Percentiles rank a stretch among this genome's conserved stretches.
These are phyloP conservation scores for Rutidosis leptorrhynchoides DNA, from an alignment of 129 eudicot species.

Conservation along the genomic window DNA sequence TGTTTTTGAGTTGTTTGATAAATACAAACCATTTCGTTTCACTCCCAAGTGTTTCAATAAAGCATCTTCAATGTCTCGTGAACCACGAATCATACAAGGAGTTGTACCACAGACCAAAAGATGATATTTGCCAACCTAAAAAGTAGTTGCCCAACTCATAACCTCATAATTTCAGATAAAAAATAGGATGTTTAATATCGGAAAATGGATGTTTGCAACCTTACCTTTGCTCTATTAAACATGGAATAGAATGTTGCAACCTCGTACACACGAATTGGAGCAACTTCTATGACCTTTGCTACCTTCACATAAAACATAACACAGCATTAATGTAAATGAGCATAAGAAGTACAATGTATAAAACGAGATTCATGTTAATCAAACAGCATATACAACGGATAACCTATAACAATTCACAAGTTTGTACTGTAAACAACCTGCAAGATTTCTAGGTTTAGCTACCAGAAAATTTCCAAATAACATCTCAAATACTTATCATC, in stretches of 20 bases:
- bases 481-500: no score
- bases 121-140: conserved; percentile 97
- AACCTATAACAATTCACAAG: neutral
- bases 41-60: conserved; percentile 92
- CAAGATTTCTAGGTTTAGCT: neutral
- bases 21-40: conserved; percentile 75
- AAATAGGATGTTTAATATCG: no score
- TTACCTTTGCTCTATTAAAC: conserved; percentile 93
- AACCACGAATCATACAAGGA: conserved; percentile 99
- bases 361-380: neutral
- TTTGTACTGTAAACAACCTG: neutral
- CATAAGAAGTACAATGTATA: conserved; percentile 5
- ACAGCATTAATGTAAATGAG: conserved; percentile 16
- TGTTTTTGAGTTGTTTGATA: neutral
- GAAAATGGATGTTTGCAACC: neutral
- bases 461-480: no score
- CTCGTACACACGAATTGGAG: conserved; percentile 99
- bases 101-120: conserved; percentile 99
- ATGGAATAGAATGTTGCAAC: conserved; percentile 98
- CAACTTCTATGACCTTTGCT: conserved; percentile 88
- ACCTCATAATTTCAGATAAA: conserved; percentile 7
- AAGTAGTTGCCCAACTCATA: conserved; percentile 12
- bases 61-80: conserved; percentile 88
- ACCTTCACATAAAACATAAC: conserved; percentile 47
- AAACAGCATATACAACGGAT: neutral